These are phyloP conservation scores for Saturnispora ahearnii DNA, from an alignment of 805 yeast genomes.

Conservation along the genomic window DNA sequence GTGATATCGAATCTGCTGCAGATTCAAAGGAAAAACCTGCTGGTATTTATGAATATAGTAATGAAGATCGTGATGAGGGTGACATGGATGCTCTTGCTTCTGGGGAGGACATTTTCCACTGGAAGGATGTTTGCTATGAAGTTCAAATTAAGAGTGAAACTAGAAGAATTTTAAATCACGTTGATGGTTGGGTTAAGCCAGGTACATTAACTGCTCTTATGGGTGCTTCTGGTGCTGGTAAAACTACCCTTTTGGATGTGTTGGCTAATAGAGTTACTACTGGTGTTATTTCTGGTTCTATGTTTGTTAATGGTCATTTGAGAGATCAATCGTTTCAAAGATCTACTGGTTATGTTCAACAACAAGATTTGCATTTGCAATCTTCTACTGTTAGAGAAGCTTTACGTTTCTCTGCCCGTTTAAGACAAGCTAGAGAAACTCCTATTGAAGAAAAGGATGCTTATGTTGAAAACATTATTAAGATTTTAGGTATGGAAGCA, in stretches of 20 bases:
- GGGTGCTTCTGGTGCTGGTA: constrained; percentile 63
- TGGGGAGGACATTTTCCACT: constrained; percentile 54
- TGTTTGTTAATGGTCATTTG: constrained; percentile 46
- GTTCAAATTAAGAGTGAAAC: constrained; percentile 53
- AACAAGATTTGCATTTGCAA: constrained; percentile 47
- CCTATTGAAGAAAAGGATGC: constrained; percentile 37
- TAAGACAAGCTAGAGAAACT: constrained; percentile 36
- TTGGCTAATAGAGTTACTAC: constrained; percentile 44
- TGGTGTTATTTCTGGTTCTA: constrained; percentile 52
- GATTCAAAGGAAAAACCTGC: constrained; percentile 20
- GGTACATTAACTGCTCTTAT: constrained; percentile 70
- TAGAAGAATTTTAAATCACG: constrained; percentile 51
- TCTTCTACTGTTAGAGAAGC: constrained; percentile 48
- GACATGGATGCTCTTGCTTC: constrained; percentile 24
- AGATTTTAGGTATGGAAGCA: constrained; percentile 39
- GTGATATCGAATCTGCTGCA: constrained; percentile 23
- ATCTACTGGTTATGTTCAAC: constrained; percentile 51
- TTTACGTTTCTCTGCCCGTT: constrained; percentile 40
- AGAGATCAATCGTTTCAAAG: constrained; percentile 43
- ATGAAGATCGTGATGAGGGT: constrained; percentile 15
- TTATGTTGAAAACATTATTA: constrained; percentile 44
- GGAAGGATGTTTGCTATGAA: constrained; percentile 69
- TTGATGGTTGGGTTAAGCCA: constrained; percentile 79
- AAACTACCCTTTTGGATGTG: constrained; percentile 46
- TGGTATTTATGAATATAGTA: constrained; percentile 17